A percentile compares a stretch with the other conserved stretches of the same genome.
These are phyloP conservation scores for Trichophaea hybrida DNA, from an alignment of 2,329 filamentous ascomycete species.

Conservation along the genomic window DNA sequence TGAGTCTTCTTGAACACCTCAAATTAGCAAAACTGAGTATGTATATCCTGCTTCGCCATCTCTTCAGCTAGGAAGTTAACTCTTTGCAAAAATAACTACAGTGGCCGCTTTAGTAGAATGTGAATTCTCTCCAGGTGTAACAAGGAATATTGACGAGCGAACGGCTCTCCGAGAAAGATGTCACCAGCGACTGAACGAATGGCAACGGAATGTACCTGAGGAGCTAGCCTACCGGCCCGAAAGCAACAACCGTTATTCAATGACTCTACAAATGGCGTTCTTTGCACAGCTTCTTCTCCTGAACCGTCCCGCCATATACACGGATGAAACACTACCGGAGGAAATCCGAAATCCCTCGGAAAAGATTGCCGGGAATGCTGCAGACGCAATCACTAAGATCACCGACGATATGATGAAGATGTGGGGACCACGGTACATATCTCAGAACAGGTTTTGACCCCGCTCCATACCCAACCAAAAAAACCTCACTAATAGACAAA, in stretches of 20 bases:
- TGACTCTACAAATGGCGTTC: slow-evolving; percentile 6
- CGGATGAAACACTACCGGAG: background rate
- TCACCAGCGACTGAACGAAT: background rate
- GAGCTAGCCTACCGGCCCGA: slow-evolving; percentile 4
- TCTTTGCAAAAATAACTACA: background rate
- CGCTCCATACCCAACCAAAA: background rate
- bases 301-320: slow-evolving; percentile 4
- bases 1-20: slow-evolving; percentile 4
- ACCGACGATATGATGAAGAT: slow-evolving; percentile 1
- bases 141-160: background rate
- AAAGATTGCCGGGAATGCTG: slow-evolving; percentile 1
- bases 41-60: background rate
- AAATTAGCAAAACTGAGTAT: slow-evolving; percentile 6
- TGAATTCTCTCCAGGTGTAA: slow-evolving; percentile 5
- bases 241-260: slow-evolving; percentile 5
- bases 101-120: background rate
- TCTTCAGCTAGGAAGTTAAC: background rate
- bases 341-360: background rate
- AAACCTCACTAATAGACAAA: background rate
- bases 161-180: background rate
- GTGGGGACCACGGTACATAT: slow-evolving; percentile 8
- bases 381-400: background rate
- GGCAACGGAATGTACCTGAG: slow-evolving; percentile 1
- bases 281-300: slow-evolving; percentile 2
- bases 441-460: background rate